A percentile compares a stretch with the other conserved stretches of the same genome.
Conservation (phyloP, 495 filamentous ascomycete genomes). For the Stereocaulon alpinum region DNA sequence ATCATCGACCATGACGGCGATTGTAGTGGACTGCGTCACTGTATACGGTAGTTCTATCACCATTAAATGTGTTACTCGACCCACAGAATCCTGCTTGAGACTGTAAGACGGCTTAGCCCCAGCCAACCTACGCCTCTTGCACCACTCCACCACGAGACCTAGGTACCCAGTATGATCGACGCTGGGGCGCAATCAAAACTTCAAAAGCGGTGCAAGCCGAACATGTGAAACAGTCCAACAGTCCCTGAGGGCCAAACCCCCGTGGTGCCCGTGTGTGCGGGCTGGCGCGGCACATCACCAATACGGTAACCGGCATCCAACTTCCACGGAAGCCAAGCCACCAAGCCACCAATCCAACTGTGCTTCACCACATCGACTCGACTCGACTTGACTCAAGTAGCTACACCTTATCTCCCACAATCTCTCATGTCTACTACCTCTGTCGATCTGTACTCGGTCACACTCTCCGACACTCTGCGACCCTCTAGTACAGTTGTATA, state of each 20-base stretch:
- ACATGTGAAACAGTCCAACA: neutral
- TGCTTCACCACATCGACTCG: neutral
- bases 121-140: neutral
- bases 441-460: neutral
- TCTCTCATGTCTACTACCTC: neutral
- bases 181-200: no score
- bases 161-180: neutral
- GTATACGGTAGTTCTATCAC: no score
- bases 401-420: neutral
- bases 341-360: neutral
- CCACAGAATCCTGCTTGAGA: no score
- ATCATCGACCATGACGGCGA: neutral
- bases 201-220: neutral
- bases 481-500: neutral
- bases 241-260: neutral
- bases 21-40: neutral
- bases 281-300: slow-evolving; percentile 1
- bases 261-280: neutral
- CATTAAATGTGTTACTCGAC: no score
- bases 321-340: neutral
- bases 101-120: no score
- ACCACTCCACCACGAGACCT: neutral
- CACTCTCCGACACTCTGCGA: neutral
- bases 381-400: no score
- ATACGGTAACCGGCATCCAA: neutral